Evolutionary conservation across 495 filamentous ascomycete species (phyloP), one percentile per base, ranked within the genome.

Genomic region (Penicillium coprophilum): DNA sequence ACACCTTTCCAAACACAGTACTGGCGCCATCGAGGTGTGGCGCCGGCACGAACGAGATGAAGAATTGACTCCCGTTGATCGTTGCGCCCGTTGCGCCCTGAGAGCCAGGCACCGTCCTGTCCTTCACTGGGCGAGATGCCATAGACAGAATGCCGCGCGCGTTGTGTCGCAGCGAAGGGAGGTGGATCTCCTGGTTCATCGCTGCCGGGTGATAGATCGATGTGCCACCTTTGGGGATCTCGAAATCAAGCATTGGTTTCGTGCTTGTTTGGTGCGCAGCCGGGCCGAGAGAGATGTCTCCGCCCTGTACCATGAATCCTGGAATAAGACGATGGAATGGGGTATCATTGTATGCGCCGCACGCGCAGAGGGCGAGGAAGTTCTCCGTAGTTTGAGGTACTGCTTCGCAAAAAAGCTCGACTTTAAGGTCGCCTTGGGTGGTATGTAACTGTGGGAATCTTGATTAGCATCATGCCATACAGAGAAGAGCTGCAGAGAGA

Each of bases 11-110:
- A 74, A 98, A 97, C 3, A 95, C 89, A 1, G 91, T 96, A 68
- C 93, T 98, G 57, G 90, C 83, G 6, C 94, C 95, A 74, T 97
- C 95, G 31, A 98, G 76, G 83, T 98, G 94, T 52, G 91, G 86
- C 41, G 91, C 90, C 24, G 88, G 81, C 45, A 87, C 91, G 70
- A 93, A 92, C 7, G 86, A 82, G 47, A 98, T 81, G 70, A 96
- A 98, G 70, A 97, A 98, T 75, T 98, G 94, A 58, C 88, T 92
- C 15, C 91, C 93, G 71, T 98, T 98, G 43, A 92, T 92, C 9
- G 81, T 81, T 3, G 88, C 79, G 0, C 85, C 85, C 11, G 70
- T 73, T 28, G 76, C 73, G 41, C 71, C 68, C 43, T 77, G 76
- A 21, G 71, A 73, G 1, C 76, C 76, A 1, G 74, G 76, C 10